phyloP scores from a whole-genome alignment of 768 basidiomycete genomes.

The Cytidiella melzeri region DNA sequence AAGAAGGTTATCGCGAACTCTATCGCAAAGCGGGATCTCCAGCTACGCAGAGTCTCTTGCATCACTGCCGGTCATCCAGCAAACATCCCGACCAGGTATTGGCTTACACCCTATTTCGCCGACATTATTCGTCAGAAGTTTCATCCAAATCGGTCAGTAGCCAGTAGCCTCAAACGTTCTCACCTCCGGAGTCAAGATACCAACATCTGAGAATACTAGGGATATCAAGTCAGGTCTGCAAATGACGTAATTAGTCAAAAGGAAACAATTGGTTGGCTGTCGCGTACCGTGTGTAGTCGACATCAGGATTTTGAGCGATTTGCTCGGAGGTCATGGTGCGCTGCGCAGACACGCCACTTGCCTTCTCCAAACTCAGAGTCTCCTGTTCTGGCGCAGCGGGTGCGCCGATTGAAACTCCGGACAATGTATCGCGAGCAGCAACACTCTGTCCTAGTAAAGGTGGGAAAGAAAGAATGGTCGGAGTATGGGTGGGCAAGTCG shows the following conservation, averaged over 20 bases:
- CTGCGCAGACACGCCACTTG: slow-evolving; percentile 13
- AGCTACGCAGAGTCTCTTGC: slow-evolving; percentile 11
- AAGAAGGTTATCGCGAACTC: slow-evolving; percentile 34
- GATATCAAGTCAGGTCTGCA: slow-evolving; percentile 86
- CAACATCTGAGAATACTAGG: slow-evolving; percentile 91
- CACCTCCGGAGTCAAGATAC: slow-evolving; percentile 73
- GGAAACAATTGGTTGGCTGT: slow-evolving; percentile 13
- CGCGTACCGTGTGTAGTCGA: slow-evolving; percentile 85
- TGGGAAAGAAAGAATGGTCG: slow-evolving; percentile 69
- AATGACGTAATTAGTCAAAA: background rate
- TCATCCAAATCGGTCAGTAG: background rate
- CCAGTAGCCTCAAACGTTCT: slow-evolving; percentile 3
- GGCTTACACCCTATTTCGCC: slow-evolving; percentile 67
- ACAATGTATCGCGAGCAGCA: slow-evolving; percentile 6
- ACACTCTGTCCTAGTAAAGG: slow-evolving; percentile 23
- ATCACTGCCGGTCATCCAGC: slow-evolving; percentile 45
- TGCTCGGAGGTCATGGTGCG: slow-evolving; percentile 74
- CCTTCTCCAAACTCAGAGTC: background rate
- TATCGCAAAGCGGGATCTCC: slow-evolving; percentile 25
- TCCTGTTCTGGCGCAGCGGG: slow-evolving; percentile 5
- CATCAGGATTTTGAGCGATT: slow-evolving; percentile 78
- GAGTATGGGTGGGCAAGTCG: slow-evolving; percentile 79
- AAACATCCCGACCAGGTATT: slow-evolving; percentile 94
- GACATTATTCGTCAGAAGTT: slow-evolving; percentile 4
- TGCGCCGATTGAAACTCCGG: slow-evolving; percentile 12